Conservation (phyloP, 768 basidiomycete genomes). For the Auricularia sp. region DNA sequence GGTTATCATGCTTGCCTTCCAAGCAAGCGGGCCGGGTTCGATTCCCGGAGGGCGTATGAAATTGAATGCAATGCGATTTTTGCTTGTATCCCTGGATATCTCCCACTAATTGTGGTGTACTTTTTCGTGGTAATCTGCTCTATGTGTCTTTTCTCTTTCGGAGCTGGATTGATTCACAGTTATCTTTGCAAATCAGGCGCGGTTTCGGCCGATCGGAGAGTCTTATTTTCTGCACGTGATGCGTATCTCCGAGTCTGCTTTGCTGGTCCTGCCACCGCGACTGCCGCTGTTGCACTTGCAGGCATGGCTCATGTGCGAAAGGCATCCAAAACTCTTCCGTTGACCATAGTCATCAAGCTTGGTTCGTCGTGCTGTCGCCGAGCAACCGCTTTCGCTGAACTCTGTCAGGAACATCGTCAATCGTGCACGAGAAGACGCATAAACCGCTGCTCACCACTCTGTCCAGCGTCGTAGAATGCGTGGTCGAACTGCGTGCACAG, state of each 20-base stretch:
- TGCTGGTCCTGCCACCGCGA: too few relatives aligned
- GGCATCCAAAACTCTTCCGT: not conserved
- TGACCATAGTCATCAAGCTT: slow-evolving; percentile 78
- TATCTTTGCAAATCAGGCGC: too few relatives aligned
- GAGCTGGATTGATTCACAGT: too few relatives aligned
- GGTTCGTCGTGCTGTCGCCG: slow-evolving; percentile 33
- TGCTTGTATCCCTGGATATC: too few relatives aligned
- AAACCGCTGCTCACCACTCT: slow-evolving; percentile 85
- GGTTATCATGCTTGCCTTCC: slow-evolving; percentile 93
- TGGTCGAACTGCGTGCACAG: slow-evolving; percentile 57
- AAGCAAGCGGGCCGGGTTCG: slow-evolving; percentile 29
- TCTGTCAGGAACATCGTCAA: slow-evolving; percentile 81
- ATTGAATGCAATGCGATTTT: not conserved
- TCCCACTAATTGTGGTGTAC: too few relatives aligned
- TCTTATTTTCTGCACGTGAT: too few relatives aligned
- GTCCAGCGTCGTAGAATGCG: slow-evolving; percentile 87
- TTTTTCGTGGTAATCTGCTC: too few relatives aligned
- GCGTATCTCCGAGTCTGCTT: too few relatives aligned
- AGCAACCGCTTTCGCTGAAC: slow-evolving; percentile 4
- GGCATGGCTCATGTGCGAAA: not conserved
- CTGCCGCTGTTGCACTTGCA: too few relatives aligned
- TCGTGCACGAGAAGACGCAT: slow-evolving; percentile 89
- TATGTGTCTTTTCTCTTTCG: too few relatives aligned
- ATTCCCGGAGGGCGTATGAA: too few relatives aligned
- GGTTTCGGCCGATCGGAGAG: too few relatives aligned